Conservation (phyloP, 1,284 basidiomycete species). For the Moesziomyces globuligerus region DNA sequence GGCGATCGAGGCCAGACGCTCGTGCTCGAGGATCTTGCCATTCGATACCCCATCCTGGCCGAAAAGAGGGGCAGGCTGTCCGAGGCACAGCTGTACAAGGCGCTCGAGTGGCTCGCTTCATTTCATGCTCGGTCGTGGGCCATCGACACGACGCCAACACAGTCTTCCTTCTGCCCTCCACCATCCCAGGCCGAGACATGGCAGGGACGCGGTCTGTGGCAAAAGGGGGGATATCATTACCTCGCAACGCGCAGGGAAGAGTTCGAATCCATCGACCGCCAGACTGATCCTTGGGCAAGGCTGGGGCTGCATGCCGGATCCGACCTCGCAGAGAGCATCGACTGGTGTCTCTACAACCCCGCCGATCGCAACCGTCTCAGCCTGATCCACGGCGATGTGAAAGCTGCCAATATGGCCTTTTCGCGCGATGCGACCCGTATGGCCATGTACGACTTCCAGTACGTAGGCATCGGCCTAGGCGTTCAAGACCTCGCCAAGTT, state of each 20-base stretch:
- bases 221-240: constrained; percentile 50
- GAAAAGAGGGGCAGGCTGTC: constrained; percentile 29
- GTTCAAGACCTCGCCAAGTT: constrained; percentile 52
- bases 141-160: constrained; percentile 2
- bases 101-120: constrained; percentile 33
- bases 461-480: constrained; percentile 45
- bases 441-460: constrained; percentile 57
- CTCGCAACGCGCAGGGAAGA: constrained; percentile 26
- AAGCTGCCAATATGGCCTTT: constrained; percentile 54
- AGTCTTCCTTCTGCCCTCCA: constrained; percentile 12
- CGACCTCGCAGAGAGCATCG: constrained; percentile 18
- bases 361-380: constrained; percentile 4
- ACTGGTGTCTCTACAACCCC: constrained; percentile 41
- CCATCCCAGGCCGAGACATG: constrained; percentile 8
- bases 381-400: constrained; percentile 55
- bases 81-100: constrained; percentile 15
- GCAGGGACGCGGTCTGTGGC: constrained; percentile 35
- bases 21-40: constrained; percentile 20
- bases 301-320: constrained; percentile 30
- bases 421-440: constrained; percentile 2
- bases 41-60: constrained; percentile 15
- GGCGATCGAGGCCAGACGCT: constrained; percentile 4
- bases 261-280: constrained; percentile 21
- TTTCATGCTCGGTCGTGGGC: constrained; percentile 36
- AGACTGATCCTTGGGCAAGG: constrained; percentile 12